phyloP scores from a whole-genome alignment of 345 rosid genomes.

The Arabis alpina region DNA sequence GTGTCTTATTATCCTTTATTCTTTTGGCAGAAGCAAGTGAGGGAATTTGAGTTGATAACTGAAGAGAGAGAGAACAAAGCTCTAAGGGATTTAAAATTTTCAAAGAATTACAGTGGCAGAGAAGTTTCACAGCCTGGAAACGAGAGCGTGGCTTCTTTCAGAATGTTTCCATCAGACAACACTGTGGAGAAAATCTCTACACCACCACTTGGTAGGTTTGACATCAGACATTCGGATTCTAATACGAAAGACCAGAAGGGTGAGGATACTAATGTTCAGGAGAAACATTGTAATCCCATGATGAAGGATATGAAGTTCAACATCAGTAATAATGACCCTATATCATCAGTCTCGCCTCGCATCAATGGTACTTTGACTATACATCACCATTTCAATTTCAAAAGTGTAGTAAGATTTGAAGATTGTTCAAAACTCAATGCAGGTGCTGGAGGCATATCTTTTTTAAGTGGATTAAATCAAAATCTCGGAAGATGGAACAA shows the following conservation, averaged over 20 bases:
- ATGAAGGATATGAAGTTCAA: constrained; percentile 52
- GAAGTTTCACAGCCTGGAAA: constrained; percentile 18
- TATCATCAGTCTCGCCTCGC: constrained; percentile 39
- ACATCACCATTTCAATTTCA: constrained; percentile 11
- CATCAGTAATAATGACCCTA: constrained; percentile 57
- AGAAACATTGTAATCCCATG: constrained; percentile 37
- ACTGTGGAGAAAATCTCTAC: constrained; percentile 29
- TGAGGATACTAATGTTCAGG: constrained; percentile 21
- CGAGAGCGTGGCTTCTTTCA: constrained; percentile 36
- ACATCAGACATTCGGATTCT: constrained; percentile 36
- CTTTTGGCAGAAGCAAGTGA: constrained; percentile 56
- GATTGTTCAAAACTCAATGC: constrained; percentile 29
- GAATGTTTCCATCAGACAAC: constrained; percentile 35
- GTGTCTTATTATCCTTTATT: constrained; percentile 1
- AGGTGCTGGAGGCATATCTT: constrained; percentile 53
- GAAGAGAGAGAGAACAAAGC: constrained; percentile 72
- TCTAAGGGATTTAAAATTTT: constrained; percentile 64
- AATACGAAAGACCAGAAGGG: constrained; percentile 30
- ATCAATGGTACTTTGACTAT: constrained; percentile 55
- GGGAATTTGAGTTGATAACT: constrained; percentile 63
- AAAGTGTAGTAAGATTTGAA: constrained; percentile 7
- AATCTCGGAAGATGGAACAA: constrained; percentile 91
- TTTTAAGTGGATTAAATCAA: constrained; percentile 30
- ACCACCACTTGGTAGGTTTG: constrained; percentile 39
- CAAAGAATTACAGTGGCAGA: constrained; percentile 43